These are phyloP conservation scores for Proteromonas lacertae DNA, from an alignment of 352 stramenopile genomes.

Conservation along the genomic window DNA sequence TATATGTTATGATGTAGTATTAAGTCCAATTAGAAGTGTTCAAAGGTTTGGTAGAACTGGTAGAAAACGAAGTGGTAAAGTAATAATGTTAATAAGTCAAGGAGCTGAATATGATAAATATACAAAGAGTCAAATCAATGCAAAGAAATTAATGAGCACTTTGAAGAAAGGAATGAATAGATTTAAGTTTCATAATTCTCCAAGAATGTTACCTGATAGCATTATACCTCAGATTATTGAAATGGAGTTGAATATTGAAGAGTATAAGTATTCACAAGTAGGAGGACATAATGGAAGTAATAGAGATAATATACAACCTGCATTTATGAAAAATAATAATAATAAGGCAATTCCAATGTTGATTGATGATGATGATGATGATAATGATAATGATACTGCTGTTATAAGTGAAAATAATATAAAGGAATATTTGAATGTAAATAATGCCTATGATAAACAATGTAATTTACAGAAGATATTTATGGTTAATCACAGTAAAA, in stretches of 20 bases:
- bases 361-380: no score
- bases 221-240: neutral
- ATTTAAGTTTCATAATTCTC: neutral
- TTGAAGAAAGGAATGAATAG: neutral
- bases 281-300: neutral
- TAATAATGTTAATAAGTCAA: constrained; percentile 40
- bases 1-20: constrained; percentile 57
- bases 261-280: neutral
- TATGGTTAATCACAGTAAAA: no score
- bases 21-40: constrained; percentile 20
- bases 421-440: no score
- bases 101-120: constrained; percentile 43
- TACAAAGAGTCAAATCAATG: neutral
- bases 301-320: no score
- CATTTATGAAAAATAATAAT: no score
- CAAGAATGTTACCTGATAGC: neutral
- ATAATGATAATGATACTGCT: no score
- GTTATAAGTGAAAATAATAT: no score
- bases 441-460: no score
- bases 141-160: neutral
- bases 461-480: no score
- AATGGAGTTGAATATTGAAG: neutral
- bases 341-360: no score
- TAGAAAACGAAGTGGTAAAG: constrained; percentile 29
- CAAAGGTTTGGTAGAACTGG: constrained; percentile 51